These are phyloP conservation scores for Cyberlindnera euphorbiiphila DNA, from an alignment of 805 yeast species.

Conservation along the genomic window DNA sequence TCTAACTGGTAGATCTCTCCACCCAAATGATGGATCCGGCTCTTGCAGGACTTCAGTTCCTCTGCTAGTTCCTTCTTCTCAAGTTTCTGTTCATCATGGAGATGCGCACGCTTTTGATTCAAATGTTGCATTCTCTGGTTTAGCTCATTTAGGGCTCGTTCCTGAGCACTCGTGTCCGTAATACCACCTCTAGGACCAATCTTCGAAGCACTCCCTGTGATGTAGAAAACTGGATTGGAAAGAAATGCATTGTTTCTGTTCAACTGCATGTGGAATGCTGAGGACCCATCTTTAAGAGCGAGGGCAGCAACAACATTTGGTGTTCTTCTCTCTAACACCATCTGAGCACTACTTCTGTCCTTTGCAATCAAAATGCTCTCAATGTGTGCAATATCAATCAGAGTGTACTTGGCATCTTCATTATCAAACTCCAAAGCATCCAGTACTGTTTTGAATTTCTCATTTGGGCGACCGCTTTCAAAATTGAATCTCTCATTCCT, in stretches of 20 bases:
- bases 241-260: constrained; percentile 41
- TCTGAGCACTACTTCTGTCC: constrained; percentile 49
- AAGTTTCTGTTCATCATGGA: constrained; percentile 15
- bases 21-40: constrained; percentile 10
- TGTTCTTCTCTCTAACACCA: constrained; percentile 33
- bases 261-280: constrained; percentile 44
- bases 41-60: constrained; percentile 3
- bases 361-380: constrained; percentile 56
- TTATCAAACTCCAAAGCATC: constrained; percentile 59
- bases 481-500: constrained; percentile 56
- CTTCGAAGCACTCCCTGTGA: constrained; percentile 15
- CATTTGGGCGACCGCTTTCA: constrained; percentile 39
- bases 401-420: constrained; percentile 50
- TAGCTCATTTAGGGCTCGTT: neutral
- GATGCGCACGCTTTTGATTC: constrained; percentile 6
- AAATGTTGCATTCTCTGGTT: constrained; percentile 1
- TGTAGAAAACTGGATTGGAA: constrained; percentile 51
- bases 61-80: constrained; percentile 15
- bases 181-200: constrained; percentile 17
- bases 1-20: constrained; percentile 32
- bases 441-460: constrained; percentile 43
- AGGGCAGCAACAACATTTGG: constrained; percentile 40
- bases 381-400: constrained; percentile 59
- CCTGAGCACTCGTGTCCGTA: constrained; percentile 15
- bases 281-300: constrained; percentile 37